Base-by-base conservation (phyloP, 2,329 filamentous ascomycete species). In the Alternaria viburni region DNA sequence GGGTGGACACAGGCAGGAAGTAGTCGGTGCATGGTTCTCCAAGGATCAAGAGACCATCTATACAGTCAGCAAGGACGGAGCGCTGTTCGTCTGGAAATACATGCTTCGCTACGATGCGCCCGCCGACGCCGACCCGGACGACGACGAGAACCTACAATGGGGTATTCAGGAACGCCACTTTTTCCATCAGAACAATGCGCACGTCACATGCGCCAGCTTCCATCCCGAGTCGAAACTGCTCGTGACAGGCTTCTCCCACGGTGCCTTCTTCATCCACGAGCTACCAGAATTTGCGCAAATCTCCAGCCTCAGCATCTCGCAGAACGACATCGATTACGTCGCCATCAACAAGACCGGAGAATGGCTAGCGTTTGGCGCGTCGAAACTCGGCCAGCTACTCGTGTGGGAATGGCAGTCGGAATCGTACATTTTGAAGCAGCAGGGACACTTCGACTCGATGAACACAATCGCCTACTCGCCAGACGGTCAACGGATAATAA, bases 401-500 rank as follows among this genome's bases (percentile, higher is more conserved):
- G 96, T 99, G 5, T 99, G 96, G 96, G 96, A 99, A 79, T 99
- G 96, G 94, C 95, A 98, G 78, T 99, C 96, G 0, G 96, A 99
- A 80, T 98, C 95, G 6, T 99, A 99, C 80, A 96, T 99, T 62
- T 84, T 99, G 51, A 99, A 99, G 81, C 96, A 99, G 77, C 96
- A 98, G 80, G 96, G 95, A 0, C 96, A 99, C 81, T 94, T 97
- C 69, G 96, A 99, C 78, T 91, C 93, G 3, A 94, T 98, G 88
- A 98, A 98, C 80, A 88, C 93, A 0, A 85, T 99, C 5, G 91
- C 92, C 9, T 99, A 98, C 81, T 95, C 96, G 6, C 94, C 96
- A 0, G 95, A 97, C 74, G 95, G 96, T 5, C 93, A 97, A 75
- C 90, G 92, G 43, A 93, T 99, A 67, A 91, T 99, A 63, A 99